phyloP scores from a whole-genome alignment of 305 asterid genomes.

The Striga hermonthica region DNA sequence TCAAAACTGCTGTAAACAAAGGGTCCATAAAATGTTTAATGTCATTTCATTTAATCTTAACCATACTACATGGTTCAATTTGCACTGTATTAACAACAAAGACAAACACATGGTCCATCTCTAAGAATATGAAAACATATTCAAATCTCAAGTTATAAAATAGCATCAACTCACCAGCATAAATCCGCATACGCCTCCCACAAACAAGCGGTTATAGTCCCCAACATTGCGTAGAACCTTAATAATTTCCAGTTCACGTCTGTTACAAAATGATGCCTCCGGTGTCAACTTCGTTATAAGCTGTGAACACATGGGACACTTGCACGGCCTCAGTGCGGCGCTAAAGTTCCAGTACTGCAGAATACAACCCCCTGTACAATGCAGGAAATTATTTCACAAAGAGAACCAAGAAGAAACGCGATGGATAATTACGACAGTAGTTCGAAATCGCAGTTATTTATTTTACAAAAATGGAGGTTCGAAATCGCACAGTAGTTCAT shows the following conservation, averaged over 20 bases:
- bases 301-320: constrained; percentile 80
- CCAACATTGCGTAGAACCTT: constrained; percentile 48
- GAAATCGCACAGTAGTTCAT: background rate
- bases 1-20: background rate
- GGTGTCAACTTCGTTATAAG: constrained; percentile 59
- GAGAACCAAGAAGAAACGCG: background rate
- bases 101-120: constrained; percentile 2
- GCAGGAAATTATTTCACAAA: background rate
- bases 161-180: constrained; percentile 50
- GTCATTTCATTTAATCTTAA: constrained; percentile 8
- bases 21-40: constrained; percentile 1
- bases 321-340: constrained; percentile 66
- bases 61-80: constrained; percentile 10
- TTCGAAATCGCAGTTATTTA: no score
- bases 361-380: constrained; percentile 63
- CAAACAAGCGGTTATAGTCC: constrained; percentile 62
- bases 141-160: constrained; percentile 11
- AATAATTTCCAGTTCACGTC: constrained; percentile 43
- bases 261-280: constrained; percentile 49
- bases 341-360: constrained; percentile 75
- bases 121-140: constrained; percentile 8
- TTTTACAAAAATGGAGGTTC: background rate
- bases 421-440: background rate
- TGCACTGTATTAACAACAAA: constrained; percentile 1
- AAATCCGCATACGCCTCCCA: constrained; percentile 60